Evolutionary conservation across 106 monocot species (phyloP).

Genomic region (Apostasia ramifera): DNA sequence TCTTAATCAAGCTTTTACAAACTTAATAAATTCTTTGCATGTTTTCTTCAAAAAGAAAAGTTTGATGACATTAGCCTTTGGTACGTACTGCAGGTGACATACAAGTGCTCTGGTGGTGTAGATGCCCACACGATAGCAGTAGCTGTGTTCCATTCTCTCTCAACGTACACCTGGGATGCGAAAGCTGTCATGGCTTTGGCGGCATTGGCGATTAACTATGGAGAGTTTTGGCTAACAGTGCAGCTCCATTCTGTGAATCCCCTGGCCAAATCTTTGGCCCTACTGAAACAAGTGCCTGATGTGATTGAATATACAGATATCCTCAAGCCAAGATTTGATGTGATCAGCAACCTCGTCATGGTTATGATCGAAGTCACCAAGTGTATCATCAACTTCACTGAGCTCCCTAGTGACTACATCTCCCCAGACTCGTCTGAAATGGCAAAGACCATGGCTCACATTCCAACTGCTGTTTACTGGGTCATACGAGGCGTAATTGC

Average conservation of each 20-base stretch:
- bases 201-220: conserved; percentile 54
- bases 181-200: conserved; percentile 60
- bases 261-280: conserved; percentile 44
- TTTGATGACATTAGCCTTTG: no score
- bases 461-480: conserved; percentile 83
- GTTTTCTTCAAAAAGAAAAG: no score
- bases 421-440: conserved; percentile 34
- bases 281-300: conserved; percentile 58
- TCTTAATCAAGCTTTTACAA: no score
- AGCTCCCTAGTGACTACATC: conserved; percentile 56
- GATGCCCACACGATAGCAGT: conserved; percentile 49
- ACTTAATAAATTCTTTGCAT: no score
- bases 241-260: conserved; percentile 64
- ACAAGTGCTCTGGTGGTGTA: conserved; percentile 38
- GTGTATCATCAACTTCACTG: conserved; percentile 64
- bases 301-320: conserved; percentile 39
- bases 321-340: conserved; percentile 60
- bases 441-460: conserved; percentile 37
- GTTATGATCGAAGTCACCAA: conserved; percentile 57
- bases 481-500: conserved; percentile 42
- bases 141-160: conserved; percentile 31
- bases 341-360: conserved; percentile 47
- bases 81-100: conserved; percentile 31
- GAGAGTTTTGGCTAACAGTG: conserved; percentile 56
- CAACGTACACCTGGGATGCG: conserved; percentile 60